Base-by-base conservation (phyloP, 352 stramenopile genomes). In the Pilasporangium apinafurcum region DNA sequence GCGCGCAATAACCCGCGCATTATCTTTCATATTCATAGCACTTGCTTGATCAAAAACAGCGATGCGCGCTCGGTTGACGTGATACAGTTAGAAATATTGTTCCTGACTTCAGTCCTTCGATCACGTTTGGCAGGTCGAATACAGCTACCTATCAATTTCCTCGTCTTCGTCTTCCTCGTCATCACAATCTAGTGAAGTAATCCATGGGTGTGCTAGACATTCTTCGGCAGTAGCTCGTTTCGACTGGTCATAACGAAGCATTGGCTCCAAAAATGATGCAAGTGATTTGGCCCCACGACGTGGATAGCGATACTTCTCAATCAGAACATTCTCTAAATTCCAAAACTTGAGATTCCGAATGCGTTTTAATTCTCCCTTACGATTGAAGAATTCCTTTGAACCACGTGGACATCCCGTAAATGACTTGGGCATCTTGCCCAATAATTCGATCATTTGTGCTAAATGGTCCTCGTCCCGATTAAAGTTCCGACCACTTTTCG, bases 301-400 rank as follows among this genome's bases (percentile, higher is more conserved):
- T 0, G 60, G 33, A 55, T 98, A 98, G 34, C 96, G 74, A 53
- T 98, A 99, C 60, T 99, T 99, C 49, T 99, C 94, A 5, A 76
- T 59, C n/a, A 99, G 55, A 22, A 98, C 95, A 44, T 98, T 77
- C 39, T 98, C 83, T 10, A 99, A 72, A 14, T 87, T 88, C 96
- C 96, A 99, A 50, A 95, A 99, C 54, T 98, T 98, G 18, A 99
- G 80, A 40, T 95, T 96, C 42, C 96, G 96, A 52, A 99, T 99
- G 51, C 97, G 92, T 55, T 98, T 97, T 26, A 99, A 65, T 41
- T 98, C 94, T 32, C 95, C 96, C 63, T 98, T 98, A 37, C 74
- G 60, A 51, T 96, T 98, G 64, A 99, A 99, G 63, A 98, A 99
- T 25, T 98, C 88, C 41, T 95, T 95, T 14, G 90, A 86, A 49